Conservation (phyloP, 192 early-diverging fungal genomes). For the Backusella luteola region DNA sequence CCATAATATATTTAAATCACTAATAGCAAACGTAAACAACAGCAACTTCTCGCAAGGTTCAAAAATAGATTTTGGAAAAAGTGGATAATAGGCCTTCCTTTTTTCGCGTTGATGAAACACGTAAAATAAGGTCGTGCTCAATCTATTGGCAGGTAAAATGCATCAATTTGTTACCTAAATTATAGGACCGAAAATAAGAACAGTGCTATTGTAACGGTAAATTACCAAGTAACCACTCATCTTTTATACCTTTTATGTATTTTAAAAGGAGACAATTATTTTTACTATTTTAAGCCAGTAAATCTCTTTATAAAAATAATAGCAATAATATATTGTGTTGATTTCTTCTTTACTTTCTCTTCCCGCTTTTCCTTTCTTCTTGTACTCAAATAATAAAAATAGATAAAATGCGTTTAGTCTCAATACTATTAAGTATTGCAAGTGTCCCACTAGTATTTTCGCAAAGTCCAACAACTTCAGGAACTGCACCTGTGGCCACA, state of each 20-base stretch:
- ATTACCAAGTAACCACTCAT: background rate
- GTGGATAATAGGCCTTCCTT: background rate
- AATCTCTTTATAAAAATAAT: background rate
- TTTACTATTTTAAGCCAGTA: conserved; percentile 11
- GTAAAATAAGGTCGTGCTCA: background rate
- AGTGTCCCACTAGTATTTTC: background rate
- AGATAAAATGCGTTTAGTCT: background rate
- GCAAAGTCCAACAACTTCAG: background rate
- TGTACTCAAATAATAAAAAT: background rate
- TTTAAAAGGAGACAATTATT: conserved; percentile 1
- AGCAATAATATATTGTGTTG: background rate
- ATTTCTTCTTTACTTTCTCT: conserved; percentile 4
- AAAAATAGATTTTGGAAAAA: background rate
- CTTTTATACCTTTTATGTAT: conserved; percentile 3
- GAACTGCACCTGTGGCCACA: background rate
- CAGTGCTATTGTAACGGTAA: background rate
- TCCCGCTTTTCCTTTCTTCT: background rate
- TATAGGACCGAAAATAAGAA: background rate
- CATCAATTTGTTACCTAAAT: background rate
- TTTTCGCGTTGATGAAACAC: background rate
- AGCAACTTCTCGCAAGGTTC: background rate
- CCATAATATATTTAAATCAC: background rate
- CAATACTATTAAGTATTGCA: conserved; percentile 3
- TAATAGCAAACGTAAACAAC: background rate
- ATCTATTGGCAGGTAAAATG: background rate